Evolutionary conservation across 805 yeast species (phyloP).

Genomic region (Tanozyma kutaoensis): DNA sequence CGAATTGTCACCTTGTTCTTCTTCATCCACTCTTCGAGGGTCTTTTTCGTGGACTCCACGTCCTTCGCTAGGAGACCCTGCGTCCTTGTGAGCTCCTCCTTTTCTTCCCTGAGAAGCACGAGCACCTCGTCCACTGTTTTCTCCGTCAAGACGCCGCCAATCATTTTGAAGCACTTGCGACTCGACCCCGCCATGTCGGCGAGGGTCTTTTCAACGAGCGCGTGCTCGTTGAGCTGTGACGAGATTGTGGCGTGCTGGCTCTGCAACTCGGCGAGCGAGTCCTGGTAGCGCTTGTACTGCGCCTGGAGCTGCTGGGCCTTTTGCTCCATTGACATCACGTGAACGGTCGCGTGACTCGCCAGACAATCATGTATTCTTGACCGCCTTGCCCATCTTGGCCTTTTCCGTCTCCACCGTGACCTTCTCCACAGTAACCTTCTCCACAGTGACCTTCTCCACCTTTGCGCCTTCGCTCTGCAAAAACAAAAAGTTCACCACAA

Average conservation of each 20-base stretch:
- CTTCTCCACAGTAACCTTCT: too few relatives aligned
- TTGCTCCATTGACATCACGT: too few relatives aligned
- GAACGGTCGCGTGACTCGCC: too few relatives aligned
- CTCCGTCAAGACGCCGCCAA: constrained; percentile 85
- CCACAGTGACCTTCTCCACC: too few relatives aligned
- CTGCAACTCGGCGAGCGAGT: constrained; percentile 23
- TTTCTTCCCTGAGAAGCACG: constrained; percentile 45
- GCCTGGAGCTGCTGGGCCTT: constrained; percentile 27
- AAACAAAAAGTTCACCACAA: constrained; percentile 52
- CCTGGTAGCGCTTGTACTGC: constrained; percentile 27
- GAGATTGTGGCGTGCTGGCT: constrained; percentile 19
- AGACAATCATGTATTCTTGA: too few relatives aligned
- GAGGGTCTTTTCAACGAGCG: constrained; percentile 27
- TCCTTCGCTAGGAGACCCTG: constrained; percentile 9
- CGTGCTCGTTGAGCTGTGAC: constrained; percentile 26
- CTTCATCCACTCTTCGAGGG: constrained; percentile 27
- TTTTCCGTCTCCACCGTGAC: too few relatives aligned
- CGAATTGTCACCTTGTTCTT: constrained; percentile 28
- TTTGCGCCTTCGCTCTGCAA: too few relatives aligned
- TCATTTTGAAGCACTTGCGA: constrained; percentile 83
- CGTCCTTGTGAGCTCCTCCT: constrained; percentile 7
- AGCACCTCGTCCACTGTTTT: constrained; percentile 67
- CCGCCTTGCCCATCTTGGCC: too few relatives aligned
- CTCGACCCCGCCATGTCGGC: constrained; percentile 16
- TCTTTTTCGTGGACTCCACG: constrained; percentile 13